Evolutionary conservation across 495 filamentous ascomycete species (phyloP).

Genomic region (Lasiosphaeriaceae sp.): DNA sequence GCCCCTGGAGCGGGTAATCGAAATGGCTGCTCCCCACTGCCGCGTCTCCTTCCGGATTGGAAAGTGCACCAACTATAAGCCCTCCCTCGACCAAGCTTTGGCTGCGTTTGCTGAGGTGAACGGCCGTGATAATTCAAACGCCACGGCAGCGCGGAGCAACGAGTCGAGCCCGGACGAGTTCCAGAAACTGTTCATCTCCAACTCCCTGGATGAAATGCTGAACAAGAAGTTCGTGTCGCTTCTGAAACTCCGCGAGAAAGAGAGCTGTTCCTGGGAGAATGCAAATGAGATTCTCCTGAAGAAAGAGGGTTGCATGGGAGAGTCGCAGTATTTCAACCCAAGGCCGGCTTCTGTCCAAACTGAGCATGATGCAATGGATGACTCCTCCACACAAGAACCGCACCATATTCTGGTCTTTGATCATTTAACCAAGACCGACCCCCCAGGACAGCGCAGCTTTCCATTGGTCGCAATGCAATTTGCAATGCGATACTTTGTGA

Average conservation of each 20-base stretch:
- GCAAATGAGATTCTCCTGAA: slow-evolving; percentile 58
- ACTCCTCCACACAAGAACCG: not conserved
- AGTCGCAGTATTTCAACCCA: no score
- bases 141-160: not conserved
- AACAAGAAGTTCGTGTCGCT: slow-evolving; percentile 63
- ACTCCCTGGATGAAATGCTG: slow-evolving; percentile 66
- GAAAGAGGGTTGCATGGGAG: not conserved
- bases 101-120: slow-evolving; percentile 43
- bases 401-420: slow-evolving; percentile 42
- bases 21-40: not conserved
- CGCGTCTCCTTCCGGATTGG: slow-evolving; percentile 42
- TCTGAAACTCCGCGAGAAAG: slow-evolving; percentile 52
- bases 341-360: slow-evolving; percentile 15
- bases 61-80: slow-evolving; percentile 53
- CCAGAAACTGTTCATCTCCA: slow-evolving; percentile 63
- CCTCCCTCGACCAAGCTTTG: slow-evolving; percentile 45
- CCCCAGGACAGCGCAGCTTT: slow-evolving; percentile 37
- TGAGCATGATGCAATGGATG: not conserved
- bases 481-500: slow-evolving; percentile 70
- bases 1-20: slow-evolving; percentile 37
- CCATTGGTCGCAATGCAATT: slow-evolving; percentile 80
- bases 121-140: not conserved
- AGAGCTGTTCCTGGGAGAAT: slow-evolving; percentile 60
- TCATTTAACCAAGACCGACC: slow-evolving; percentile 39
- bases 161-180: slow-evolving; percentile 22